Evolutionary conservation across 148 eudicot genomes (phyloP).

Genomic region (Heliamphora exappendiculata): DNA sequence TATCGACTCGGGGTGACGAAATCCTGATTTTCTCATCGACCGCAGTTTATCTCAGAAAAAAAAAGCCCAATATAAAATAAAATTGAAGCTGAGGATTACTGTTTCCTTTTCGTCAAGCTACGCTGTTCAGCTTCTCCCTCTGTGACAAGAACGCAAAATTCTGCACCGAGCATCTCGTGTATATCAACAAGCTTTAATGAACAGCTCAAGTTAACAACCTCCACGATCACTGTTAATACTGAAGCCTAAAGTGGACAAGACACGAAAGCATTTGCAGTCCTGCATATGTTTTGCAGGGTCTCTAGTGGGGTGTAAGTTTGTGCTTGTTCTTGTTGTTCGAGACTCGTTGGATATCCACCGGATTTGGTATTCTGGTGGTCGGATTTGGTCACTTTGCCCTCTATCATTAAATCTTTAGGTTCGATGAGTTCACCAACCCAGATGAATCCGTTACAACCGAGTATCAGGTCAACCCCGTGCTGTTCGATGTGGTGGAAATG

Average conservation of each 20-base stretch:
- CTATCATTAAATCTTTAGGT: constrained; percentile 51
- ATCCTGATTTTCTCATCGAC: neutral
- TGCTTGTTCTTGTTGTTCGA: constrained; percentile 40
- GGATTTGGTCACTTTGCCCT: constrained; percentile 34
- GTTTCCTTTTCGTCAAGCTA: constrained; percentile 33
- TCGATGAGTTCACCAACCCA: constrained; percentile 86
- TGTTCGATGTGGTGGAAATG: constrained; percentile 73
- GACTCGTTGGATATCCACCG: neutral
- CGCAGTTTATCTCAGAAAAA: neutral
- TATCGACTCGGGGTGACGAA: neutral
- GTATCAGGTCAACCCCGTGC: constrained; percentile 58
- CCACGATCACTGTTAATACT: constrained; percentile 49
- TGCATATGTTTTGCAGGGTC: constrained; percentile 64
- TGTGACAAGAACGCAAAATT: constrained; percentile 74
- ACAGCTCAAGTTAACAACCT: constrained; percentile 44
- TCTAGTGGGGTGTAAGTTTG: constrained; percentile 44
- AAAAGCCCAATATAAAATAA: neutral
- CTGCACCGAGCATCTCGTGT: constrained; percentile 90
- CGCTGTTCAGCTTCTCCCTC: constrained; percentile 77
- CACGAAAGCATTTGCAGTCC: constrained; percentile 76
- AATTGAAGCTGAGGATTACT: constrained; percentile 10
- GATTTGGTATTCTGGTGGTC: constrained; percentile 30
- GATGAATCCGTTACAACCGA: constrained; percentile 84
- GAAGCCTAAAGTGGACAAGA: constrained; percentile 62
- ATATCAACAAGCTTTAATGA: constrained; percentile 46